Conservation (phyloP, 2,329 filamentous ascomycete species). For the Mycosphaerella sp. region DNA sequence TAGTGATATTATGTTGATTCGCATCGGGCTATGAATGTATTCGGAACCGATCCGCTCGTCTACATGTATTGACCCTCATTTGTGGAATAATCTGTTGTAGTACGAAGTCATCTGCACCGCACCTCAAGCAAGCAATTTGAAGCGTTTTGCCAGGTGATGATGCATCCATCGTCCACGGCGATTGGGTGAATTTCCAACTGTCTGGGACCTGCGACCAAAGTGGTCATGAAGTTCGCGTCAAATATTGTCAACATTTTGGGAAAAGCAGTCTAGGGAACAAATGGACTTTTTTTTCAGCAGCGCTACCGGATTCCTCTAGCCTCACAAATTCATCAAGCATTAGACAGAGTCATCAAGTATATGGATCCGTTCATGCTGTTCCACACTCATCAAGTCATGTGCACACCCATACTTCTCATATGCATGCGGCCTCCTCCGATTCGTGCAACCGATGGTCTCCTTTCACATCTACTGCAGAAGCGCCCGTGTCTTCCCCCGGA, state of each 20-base stretch:
- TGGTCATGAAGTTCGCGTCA: not conserved
- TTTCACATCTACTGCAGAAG: conserved; percentile 3
- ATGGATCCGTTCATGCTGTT: not conserved
- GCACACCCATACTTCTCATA: conserved; percentile 1
- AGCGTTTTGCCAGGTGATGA: not conserved
- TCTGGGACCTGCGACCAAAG: not conserved
- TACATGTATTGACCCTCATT: too few species aligned
- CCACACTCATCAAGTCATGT: conserved; percentile 9
- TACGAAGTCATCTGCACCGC: too few species aligned
- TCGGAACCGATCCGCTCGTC: too few species aligned
- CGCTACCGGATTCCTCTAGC: conserved; percentile 2
- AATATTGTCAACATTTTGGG: not conserved
- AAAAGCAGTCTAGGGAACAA: not conserved
- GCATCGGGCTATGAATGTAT: too few species aligned
- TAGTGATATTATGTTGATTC: too few species aligned
- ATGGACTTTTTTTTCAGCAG: conserved; percentile 5
- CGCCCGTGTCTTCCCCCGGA: not conserved
- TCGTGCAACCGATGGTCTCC: not conserved
- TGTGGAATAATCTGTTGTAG: too few species aligned
- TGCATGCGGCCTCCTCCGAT: conserved; percentile 1
- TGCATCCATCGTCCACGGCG: not conserved
- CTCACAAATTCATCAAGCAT: conserved; percentile 3
- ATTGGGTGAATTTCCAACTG: not conserved
- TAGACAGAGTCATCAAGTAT: not conserved
- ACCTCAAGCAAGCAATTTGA: not conserved